phyloP scores from a whole-genome alignment of 345 rosid genomes.

The Gossypium thurberi region DNA sequence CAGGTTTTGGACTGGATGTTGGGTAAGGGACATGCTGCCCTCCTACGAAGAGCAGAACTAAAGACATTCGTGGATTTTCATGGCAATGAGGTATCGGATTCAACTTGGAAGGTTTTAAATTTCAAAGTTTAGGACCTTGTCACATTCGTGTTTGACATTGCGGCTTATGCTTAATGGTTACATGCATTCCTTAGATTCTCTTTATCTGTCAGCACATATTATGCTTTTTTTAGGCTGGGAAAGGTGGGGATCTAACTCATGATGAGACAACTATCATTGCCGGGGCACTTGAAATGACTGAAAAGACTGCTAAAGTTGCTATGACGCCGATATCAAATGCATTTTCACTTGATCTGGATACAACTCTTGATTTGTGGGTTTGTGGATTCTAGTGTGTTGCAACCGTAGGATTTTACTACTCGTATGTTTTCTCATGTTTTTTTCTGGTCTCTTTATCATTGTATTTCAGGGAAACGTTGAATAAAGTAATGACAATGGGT shows the following conservation, averaged over 20 bases:
- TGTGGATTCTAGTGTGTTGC: slow-evolving; percentile 25
- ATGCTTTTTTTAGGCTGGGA: slow-evolving; percentile 63
- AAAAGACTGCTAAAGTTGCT: slow-evolving; percentile 85
- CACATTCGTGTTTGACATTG: neutral
- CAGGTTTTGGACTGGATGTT: slow-evolving; percentile 96
- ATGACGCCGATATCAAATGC: slow-evolving; percentile 94
- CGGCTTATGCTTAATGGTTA: neutral
- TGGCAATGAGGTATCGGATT: slow-evolving; percentile 67
- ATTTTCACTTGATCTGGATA: slow-evolving; percentile 95
- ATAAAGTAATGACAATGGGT: slow-evolving; percentile 80
- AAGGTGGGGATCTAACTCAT: slow-evolving; percentile 85
- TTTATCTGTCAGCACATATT: slow-evolving; percentile 7
- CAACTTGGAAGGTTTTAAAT: neutral
- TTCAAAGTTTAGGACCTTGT: slow-evolving; percentile 1
- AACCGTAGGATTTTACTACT: slow-evolving; percentile 2
- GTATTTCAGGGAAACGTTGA: slow-evolving; percentile 63
- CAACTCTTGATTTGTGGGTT: slow-evolving; percentile 89
- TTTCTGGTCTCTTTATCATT: slow-evolving; percentile 11
- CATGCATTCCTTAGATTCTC: neutral
- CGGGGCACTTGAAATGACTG: slow-evolving; percentile 95
- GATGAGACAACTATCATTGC: slow-evolving; percentile 91
- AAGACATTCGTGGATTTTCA: slow-evolving; percentile 87
- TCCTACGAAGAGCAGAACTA: slow-evolving; percentile 87
- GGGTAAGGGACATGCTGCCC: slow-evolving; percentile 90
- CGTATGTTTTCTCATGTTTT: slow-evolving; percentile 2